phyloP scores from a whole-genome alignment of 148 eudicot species.

The Arbutus unedo region DNA sequence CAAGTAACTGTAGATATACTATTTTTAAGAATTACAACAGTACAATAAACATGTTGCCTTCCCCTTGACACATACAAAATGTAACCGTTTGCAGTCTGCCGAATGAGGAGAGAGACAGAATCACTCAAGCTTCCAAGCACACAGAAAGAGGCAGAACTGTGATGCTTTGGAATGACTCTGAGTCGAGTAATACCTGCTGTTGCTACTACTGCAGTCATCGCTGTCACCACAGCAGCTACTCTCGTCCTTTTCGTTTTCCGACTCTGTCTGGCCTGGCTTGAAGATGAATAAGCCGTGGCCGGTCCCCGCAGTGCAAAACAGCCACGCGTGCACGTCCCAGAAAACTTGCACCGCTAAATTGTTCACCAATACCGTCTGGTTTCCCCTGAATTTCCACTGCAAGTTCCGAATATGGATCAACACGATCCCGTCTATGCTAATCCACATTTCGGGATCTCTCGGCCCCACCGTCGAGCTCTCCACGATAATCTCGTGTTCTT shows the following conservation, averaged over 20 bases:
- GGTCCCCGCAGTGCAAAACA: slow-evolving; percentile 50
- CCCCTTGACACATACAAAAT: background rate
- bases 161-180: slow-evolving; percentile 42
- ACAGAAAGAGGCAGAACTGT: slow-evolving; percentile 63
- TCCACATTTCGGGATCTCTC: slow-evolving; percentile 54
- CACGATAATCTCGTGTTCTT: slow-evolving; percentile 47
- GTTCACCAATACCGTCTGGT: slow-evolving; percentile 61
- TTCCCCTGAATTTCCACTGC: slow-evolving; percentile 94
- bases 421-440: slow-evolving; percentile 52
- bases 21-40: background rate
- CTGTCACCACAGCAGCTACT: slow-evolving; percentile 41
- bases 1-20: background rate
- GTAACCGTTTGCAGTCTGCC: background rate
- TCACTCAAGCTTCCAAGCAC: slow-evolving; percentile 87
- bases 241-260: slow-evolving; percentile 36
- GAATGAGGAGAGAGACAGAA: background rate
- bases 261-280: slow-evolving; percentile 53
- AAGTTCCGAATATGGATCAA: slow-evolving; percentile 45
- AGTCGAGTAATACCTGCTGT: slow-evolving; percentile 47
- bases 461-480: slow-evolving; percentile 44
- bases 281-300: slow-evolving; percentile 69
- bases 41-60: background rate
- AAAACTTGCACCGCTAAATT: slow-evolving; percentile 64
- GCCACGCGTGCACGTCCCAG: slow-evolving; percentile 88
- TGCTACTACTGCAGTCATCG: slow-evolving; percentile 44